These are phyloP conservation scores for Durio zibethinus DNA, from an alignment of 345 rosid species.

Conservation along the genomic window DNA sequence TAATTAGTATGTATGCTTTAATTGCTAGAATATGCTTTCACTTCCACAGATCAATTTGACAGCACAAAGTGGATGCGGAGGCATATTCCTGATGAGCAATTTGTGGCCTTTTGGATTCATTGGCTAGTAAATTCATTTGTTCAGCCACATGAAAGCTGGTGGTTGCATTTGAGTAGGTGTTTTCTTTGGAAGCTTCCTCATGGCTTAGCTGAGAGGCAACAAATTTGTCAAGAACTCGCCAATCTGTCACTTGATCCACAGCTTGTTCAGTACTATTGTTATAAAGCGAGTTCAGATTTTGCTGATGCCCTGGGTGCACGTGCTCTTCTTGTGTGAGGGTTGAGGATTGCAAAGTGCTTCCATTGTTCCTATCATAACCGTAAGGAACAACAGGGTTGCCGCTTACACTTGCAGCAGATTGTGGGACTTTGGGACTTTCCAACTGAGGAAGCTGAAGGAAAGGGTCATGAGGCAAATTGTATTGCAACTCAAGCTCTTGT, in stretches of 20 bases:
- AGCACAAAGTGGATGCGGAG: conserved; percentile 63
- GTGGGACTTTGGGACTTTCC: conserved; percentile 74
- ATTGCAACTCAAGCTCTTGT: conserved; percentile 69
- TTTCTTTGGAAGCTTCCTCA: conserved; percentile 53
- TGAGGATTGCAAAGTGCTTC: conserved; percentile 56
- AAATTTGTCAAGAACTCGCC: conserved; percentile 96
- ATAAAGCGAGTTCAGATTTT: conserved; percentile 47
- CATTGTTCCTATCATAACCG: conserved; percentile 37
- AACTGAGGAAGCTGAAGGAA: conserved; percentile 80
- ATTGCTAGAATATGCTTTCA: conserved; percentile 33
- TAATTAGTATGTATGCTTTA: conserved; percentile 26
- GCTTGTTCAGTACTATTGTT: conserved; percentile 48
- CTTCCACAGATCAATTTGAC: conserved; percentile 90
- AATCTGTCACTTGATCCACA: conserved; percentile 79
- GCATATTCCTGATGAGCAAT: conserved; percentile 49
- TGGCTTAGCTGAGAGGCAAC: conserved; percentile 96
- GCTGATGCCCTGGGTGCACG: conserved; percentile 41
- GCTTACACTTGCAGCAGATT: conserved; percentile 39
- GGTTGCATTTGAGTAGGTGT: conserved; percentile 28
- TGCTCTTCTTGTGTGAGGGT: conserved; percentile 58
- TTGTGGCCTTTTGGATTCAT: conserved; percentile 49
- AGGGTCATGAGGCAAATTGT: conserved; percentile 46
- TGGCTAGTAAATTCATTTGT: conserved; percentile 34
- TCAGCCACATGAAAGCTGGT: conserved; percentile 39
- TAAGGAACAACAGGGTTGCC: conserved; percentile 47